Conservation (phyloP, 2,329 filamentous ascomycete genomes). For the Ilyonectria destructans region DNA sequence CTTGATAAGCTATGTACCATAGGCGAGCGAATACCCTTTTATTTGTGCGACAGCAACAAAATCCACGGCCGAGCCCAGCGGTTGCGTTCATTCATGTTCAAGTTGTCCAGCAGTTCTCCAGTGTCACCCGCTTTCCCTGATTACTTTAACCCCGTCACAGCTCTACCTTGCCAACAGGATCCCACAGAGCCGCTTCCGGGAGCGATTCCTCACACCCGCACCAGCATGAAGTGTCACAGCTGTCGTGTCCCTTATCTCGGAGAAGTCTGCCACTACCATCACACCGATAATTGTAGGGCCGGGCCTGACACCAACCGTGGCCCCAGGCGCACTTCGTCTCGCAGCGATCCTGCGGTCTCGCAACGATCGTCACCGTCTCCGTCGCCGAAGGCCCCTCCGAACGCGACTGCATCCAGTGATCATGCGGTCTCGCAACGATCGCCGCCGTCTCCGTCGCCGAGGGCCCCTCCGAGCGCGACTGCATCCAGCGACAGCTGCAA, state of each 20-base stretch:
- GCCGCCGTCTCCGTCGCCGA: background rate
- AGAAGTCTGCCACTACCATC: background rate
- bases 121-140: background rate
- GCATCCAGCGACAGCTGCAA: background rate
- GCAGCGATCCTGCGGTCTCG: background rate
- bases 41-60: background rate
- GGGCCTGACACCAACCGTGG: conserved; percentile 11
- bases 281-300: conserved; percentile 18
- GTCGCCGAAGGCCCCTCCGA: background rate
- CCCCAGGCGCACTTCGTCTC: background rate
- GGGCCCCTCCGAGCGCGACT: background rate
- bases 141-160: background rate
- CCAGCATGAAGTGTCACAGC: conserved; percentile 10
- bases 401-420: background rate
- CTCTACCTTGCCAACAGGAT: background rate
- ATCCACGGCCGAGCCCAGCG: background rate
- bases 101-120: background rate
- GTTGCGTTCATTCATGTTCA: background rate
- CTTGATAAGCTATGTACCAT: background rate
- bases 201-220: conserved; percentile 18
- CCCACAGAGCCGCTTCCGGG: background rate
- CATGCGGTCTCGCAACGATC: background rate
- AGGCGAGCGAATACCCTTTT: conserved; percentile 1
- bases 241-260: background rate
- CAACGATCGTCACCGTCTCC: background rate